These are phyloP conservation scores for Pythium grandisporangium DNA, from an alignment of 352 stramenopile genomes.

Conservation along the genomic window DNA sequence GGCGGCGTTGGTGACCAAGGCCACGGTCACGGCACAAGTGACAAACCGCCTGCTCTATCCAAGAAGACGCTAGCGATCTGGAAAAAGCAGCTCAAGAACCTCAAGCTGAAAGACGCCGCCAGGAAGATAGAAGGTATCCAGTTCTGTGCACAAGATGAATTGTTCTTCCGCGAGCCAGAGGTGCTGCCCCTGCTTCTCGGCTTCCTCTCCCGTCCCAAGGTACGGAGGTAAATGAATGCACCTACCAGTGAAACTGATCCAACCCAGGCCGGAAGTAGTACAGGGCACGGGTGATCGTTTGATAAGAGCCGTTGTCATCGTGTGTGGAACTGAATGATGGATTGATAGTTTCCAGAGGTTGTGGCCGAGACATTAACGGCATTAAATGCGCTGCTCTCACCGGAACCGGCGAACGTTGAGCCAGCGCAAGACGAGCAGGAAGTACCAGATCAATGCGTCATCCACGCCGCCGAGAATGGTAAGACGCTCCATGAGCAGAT, in stretches of 20 bases:
- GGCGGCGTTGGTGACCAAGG: background rate
- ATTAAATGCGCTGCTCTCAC: slow-evolving; percentile 10
- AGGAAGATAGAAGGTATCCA: slow-evolving; percentile 53
- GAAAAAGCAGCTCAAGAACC: slow-evolving; percentile 50
- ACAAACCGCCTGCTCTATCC: slow-evolving; percentile 5
- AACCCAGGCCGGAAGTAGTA: no score
- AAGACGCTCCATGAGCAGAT: no score
- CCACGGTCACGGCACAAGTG: no score
- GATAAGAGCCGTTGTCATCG: no score
- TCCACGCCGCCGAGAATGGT: slow-evolving; percentile 34
- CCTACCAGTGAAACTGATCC: no score
- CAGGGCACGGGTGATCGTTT: no score
- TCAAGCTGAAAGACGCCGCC: slow-evolving; percentile 54
- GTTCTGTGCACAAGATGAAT: slow-evolving; percentile 38
- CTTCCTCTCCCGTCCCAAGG: slow-evolving; percentile 43
- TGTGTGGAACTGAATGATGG: no score
- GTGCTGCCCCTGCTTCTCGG: slow-evolving; percentile 39
- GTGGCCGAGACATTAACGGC: slow-evolving; percentile 9
- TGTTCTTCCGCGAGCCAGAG: slow-evolving; percentile 51
- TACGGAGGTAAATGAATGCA: no score
- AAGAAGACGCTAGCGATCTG: slow-evolving; percentile 15
- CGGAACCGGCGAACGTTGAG: background rate
- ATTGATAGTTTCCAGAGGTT: slow-evolving; percentile 5
- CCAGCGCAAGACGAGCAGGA: background rate
- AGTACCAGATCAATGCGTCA: background rate